Evolutionary conservation across 805 yeast species (phyloP).

Genomic region (Lipomyces sp.): DNA sequence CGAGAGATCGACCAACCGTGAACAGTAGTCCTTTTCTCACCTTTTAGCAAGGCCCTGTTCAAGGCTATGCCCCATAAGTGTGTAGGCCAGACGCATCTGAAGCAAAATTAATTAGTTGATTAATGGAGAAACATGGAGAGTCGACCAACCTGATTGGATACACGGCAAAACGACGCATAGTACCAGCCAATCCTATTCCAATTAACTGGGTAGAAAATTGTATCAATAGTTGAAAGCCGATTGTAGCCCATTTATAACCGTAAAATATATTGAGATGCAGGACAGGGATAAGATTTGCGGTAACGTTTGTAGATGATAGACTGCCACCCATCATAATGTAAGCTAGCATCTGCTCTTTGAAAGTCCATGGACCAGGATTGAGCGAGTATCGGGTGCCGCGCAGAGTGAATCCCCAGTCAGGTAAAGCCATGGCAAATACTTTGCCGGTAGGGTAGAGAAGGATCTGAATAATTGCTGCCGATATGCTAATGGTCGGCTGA

Average conservation of each 20-base stretch:
- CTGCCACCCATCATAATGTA: slow-evolving; percentile 47
- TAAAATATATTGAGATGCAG: slow-evolving; percentile 24
- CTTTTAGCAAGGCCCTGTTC: slow-evolving; percentile 54
- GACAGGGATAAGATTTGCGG: slow-evolving; percentile 25
- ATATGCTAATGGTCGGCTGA: slow-evolving; percentile 59
- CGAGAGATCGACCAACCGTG: slow-evolving; percentile 65
- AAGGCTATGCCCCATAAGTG: slow-evolving; percentile 55
- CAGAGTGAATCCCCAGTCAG: slow-evolving; percentile 36
- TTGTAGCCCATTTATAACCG: slow-evolving; percentile 43
- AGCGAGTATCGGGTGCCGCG: slow-evolving; percentile 49
- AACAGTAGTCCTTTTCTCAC: slow-evolving; percentile 49
- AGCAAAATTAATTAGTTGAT: too few relatives aligned
- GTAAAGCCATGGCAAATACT: slow-evolving; percentile 32
- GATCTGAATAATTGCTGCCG: slow-evolving; percentile 68
- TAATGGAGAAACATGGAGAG: too few relatives aligned
- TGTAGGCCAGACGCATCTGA: slow-evolving; percentile 55
- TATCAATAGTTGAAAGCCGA: slow-evolving; percentile 60
- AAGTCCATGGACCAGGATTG: slow-evolving; percentile 65
- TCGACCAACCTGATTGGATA: slow-evolving; percentile 49
- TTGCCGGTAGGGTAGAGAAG: slow-evolving; percentile 64
- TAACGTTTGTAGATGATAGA: slow-evolving; percentile 24
- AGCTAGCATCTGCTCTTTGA: slow-evolving; percentile 66
- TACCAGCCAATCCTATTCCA: slow-evolving; percentile 71
- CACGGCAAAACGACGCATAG: slow-evolving; percentile 59
- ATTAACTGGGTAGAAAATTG: slow-evolving; percentile 62